Conservation (phyloP, 805 yeast species). For the Candida sanyiensis region DNA sequence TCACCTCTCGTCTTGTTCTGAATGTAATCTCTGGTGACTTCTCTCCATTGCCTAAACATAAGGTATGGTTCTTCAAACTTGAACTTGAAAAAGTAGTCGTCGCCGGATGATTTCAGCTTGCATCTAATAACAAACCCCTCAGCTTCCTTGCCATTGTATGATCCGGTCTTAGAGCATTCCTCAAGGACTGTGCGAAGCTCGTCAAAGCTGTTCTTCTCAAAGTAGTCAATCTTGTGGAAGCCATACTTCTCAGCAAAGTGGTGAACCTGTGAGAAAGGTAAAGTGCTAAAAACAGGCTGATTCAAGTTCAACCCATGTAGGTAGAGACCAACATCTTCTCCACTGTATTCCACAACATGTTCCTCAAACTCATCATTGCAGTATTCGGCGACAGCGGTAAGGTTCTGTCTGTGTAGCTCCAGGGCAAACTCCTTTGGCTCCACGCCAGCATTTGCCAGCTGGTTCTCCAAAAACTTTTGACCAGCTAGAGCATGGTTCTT, state of each 20-base stretch:
- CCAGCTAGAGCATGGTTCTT: slow-evolving; percentile 78
- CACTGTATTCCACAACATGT: slow-evolving; percentile 73
- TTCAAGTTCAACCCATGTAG: slow-evolving; percentile 85
- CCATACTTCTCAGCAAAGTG: slow-evolving; percentile 65
- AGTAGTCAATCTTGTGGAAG: slow-evolving; percentile 52
- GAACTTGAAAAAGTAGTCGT: slow-evolving; percentile 78
- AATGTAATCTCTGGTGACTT: slow-evolving; percentile 63
- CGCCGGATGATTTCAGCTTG: slow-evolving; percentile 23
- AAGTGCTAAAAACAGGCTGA: slow-evolving; percentile 54
- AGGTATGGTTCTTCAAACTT: slow-evolving; percentile 95
- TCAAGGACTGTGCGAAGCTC: slow-evolving; percentile 48
- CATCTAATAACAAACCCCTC: slow-evolving; percentile 94
- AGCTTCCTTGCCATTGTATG: slow-evolving; percentile 62
- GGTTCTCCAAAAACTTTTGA: slow-evolving; percentile 47
- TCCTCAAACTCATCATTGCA: slow-evolving; percentile 95
- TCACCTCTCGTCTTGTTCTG: slow-evolving; percentile 24
- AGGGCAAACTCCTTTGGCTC: slow-evolving; percentile 48
- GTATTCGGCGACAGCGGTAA: slow-evolving; percentile 87
- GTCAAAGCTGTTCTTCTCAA: slow-evolving; percentile 33
- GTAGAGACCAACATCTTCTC: slow-evolving; percentile 72
- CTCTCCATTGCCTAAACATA: slow-evolving; percentile 86
- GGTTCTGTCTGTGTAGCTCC: slow-evolving; percentile 41
- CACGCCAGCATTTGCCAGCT: slow-evolving; percentile 39
- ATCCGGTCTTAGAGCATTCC: slow-evolving; percentile 57
- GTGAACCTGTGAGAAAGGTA: slow-evolving; percentile 53